These are phyloP conservation scores for Solanum hybrid DNA, from an alignment of 305 asterid species.

Conservation along the genomic window DNA sequence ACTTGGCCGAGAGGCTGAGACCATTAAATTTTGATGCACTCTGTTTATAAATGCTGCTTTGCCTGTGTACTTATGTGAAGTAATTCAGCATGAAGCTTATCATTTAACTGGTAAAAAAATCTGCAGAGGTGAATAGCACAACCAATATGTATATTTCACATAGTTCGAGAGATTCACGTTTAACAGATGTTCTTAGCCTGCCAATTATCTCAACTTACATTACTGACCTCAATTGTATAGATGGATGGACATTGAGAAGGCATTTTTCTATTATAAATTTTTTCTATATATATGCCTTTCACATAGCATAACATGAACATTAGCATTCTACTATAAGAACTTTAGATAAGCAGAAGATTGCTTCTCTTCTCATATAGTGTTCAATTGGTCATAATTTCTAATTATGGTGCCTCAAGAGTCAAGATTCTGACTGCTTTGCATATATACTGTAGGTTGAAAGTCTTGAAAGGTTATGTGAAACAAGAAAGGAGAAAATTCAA, in stretches of 20 bases:
- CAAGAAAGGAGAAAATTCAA: constrained; percentile 30
- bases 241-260: not conserved
- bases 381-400: not conserved
- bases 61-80: not conserved
- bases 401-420: not conserved
- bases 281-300: not conserved
- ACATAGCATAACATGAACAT: not conserved
- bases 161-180: not conserved
- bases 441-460: constrained; percentile 18
- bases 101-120: not conserved
- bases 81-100: not conserved
- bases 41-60: not conserved
- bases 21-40: not conserved
- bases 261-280: not conserved
- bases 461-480: constrained; percentile 26
- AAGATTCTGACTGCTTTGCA: not conserved
- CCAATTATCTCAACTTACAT: not conserved
- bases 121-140: not conserved
- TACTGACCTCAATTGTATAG: not conserved
- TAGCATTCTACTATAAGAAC: not conserved
- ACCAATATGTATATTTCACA: not conserved
- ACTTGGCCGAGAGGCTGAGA: not conserved
- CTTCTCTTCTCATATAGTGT: not conserved
- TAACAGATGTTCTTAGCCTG: not conserved
- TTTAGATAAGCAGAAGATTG: not conserved